A percentile compares a stretch with the other conserved stretches of the same genome.
Evolutionary conservation across 2,329 filamentous ascomycete species (phyloP).

Genomic region (Xylariaceae sp.): DNA sequence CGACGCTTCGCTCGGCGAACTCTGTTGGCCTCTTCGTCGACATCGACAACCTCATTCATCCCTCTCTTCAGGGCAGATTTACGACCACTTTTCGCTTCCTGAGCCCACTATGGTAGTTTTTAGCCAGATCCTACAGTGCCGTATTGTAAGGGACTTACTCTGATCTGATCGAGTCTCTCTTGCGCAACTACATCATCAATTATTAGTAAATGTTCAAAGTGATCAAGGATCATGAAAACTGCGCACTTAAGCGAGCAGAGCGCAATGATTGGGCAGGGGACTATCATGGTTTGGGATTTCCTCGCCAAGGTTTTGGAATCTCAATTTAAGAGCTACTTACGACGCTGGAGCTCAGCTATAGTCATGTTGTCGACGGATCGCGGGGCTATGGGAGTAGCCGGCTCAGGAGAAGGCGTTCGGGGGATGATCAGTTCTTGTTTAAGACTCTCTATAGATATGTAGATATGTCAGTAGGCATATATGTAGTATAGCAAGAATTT

Average conservation of each 20-base stretch:
- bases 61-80: conserved; percentile 36
- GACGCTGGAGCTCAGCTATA: conserved; percentile 33
- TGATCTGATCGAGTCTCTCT: conserved; percentile 41
- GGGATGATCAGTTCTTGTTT: conserved; percentile 41
- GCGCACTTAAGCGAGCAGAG: no score
- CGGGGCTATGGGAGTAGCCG: neutral
- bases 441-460: conserved; percentile 37
- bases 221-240: neutral
- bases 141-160: conserved; percentile 27
- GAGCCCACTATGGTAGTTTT: conserved; percentile 4
- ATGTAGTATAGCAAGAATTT: neutral
- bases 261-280: no score
- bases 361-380: conserved; percentile 31
- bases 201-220: neutral
- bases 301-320: neutral
- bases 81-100: conserved; percentile 26
- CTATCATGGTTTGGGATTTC: neutral
- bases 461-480: neutral
- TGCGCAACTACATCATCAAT: conserved; percentile 31
- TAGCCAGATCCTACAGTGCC: neutral
- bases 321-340: neutral
- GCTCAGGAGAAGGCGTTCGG: conserved; percentile 33
- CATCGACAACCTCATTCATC: conserved; percentile 33
- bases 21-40: conserved; percentile 28
- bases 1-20: conserved; percentile 24